Conservation (phyloP, 306 rosid genomes). For the Astragalus membranaceus region DNA sequence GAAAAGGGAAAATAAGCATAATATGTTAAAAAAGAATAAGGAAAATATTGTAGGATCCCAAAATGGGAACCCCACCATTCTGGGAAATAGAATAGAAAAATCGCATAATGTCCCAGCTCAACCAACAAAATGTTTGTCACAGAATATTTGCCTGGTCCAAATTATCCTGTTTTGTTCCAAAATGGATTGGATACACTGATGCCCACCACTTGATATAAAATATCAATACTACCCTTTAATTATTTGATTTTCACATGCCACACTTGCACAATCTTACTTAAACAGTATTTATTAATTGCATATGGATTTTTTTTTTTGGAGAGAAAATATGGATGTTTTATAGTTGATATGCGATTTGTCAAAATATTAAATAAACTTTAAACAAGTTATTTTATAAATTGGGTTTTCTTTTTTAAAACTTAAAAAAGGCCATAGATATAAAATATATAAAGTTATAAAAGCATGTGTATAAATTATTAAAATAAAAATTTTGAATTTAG, state of each 20-base stretch:
- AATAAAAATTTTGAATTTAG: too few species aligned
- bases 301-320: too few species aligned
- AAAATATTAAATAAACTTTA: not conserved
- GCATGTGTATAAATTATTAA: too few species aligned
- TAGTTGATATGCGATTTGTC: not conserved
- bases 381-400: too few species aligned
- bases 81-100: not conserved
- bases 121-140: not conserved
- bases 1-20: not conserved
- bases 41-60: not conserved
- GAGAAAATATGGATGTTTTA: not conserved
- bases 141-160: conserved; percentile 18
- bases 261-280: too few species aligned
- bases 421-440: too few species aligned
- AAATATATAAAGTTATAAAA: too few species aligned
- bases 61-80: conserved; percentile 17
- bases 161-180: not conserved
- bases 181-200: not conserved
- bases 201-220: not conserved
- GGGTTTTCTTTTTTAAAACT: too few species aligned
- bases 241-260: too few species aligned
- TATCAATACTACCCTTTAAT: not conserved
- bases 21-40: not conserved
- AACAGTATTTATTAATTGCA: too few species aligned
- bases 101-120: not conserved